Evolutionary conservation across 129 eudicot species (phyloP).

Genomic region (Helichrysum umbraculigerum): DNA sequence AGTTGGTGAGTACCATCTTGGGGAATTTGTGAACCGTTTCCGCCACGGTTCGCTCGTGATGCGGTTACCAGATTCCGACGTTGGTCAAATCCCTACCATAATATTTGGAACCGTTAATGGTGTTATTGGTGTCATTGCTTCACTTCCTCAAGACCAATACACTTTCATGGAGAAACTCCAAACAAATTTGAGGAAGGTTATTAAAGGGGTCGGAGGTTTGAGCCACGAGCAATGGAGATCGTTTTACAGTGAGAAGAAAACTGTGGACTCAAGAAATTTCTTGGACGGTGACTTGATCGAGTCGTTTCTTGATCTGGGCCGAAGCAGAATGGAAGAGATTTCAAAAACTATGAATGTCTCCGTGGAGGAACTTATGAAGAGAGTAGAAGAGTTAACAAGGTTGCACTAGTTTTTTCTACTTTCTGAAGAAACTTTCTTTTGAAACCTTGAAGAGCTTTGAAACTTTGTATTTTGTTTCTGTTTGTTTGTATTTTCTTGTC

Average conservation of each 20-base stretch:
- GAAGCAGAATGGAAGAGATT: conserved; percentile 83
- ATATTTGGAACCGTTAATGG: conserved; percentile 94
- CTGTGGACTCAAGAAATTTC: conserved; percentile 73
- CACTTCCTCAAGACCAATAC: conserved; percentile 85
- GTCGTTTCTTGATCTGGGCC: conserved; percentile 81
- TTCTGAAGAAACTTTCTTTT: conserved; percentile 10
- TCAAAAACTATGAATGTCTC: conserved; percentile 70
- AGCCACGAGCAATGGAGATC: conserved; percentile 99
- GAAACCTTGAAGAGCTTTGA: not conserved
- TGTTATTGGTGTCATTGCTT: conserved; percentile 92
- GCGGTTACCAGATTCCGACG: conserved; percentile 91
- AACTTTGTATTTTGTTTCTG: not conserved
- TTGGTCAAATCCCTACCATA: conserved; percentile 80
- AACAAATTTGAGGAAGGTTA: conserved; percentile 73
- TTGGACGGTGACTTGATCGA: conserved; percentile 96
- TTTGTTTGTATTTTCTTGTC: conserved; percentile 28
- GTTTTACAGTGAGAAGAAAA: conserved; percentile 90
- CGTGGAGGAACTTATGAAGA: conserved; percentile 92
- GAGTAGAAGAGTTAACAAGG: conserved; percentile 95
- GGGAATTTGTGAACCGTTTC: conserved; percentile 87
- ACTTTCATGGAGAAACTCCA: conserved; percentile 81
- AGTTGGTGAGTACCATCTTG: conserved; percentile 93
- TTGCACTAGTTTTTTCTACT: conserved; percentile 49
- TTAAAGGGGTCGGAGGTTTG: conserved; percentile 93
- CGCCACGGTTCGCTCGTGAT: conserved; percentile 94